Conservation (phyloP, 805 yeast species). For the Yarrowia bubula region DNA sequence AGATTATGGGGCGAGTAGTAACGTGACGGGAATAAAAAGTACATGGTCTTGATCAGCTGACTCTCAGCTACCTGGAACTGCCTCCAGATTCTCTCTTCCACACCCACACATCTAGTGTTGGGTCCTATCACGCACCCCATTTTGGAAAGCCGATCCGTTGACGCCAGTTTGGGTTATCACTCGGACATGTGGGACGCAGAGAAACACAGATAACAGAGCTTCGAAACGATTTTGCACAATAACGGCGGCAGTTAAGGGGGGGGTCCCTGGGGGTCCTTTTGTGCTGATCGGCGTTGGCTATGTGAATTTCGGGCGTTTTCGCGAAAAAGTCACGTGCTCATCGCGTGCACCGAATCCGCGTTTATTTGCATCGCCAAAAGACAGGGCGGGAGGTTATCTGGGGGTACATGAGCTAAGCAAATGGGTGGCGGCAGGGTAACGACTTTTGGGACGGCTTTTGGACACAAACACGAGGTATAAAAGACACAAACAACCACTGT, state of each 20-base stretch:
- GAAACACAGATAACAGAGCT: slow-evolving; percentile 5
- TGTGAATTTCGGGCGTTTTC: slow-evolving; percentile 5
- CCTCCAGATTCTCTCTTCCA: too few relatives aligned
- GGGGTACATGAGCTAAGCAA: neutral
- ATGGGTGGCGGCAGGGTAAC: too few relatives aligned
- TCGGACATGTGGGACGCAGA: slow-evolving; percentile 9
- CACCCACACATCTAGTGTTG: neutral
- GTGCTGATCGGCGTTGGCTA: neutral
- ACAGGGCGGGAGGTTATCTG: slow-evolving; percentile 25
- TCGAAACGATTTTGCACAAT: neutral
- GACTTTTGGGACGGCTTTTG: too few relatives aligned
- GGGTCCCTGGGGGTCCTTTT: slow-evolving; percentile 26
- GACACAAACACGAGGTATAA: too few relatives aligned
- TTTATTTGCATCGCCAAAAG: slow-evolving; percentile 20
- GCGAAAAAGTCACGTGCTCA: neutral
- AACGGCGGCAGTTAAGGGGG: slow-evolving; percentile 5
- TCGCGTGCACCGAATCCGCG: neutral
- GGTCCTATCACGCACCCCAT: neutral
- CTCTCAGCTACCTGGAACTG: too few relatives aligned
- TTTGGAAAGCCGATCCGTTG: slow-evolving; percentile 14
- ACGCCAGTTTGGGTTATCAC: neutral
- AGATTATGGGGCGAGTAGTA: too few relatives aligned
- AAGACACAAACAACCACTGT: too few relatives aligned
- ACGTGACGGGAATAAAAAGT: too few relatives aligned
- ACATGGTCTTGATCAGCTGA: too few relatives aligned